Base-by-base conservation (phyloP, 2,329 filamentous ascomycete species). In the Fusarium austroafricanum region DNA sequence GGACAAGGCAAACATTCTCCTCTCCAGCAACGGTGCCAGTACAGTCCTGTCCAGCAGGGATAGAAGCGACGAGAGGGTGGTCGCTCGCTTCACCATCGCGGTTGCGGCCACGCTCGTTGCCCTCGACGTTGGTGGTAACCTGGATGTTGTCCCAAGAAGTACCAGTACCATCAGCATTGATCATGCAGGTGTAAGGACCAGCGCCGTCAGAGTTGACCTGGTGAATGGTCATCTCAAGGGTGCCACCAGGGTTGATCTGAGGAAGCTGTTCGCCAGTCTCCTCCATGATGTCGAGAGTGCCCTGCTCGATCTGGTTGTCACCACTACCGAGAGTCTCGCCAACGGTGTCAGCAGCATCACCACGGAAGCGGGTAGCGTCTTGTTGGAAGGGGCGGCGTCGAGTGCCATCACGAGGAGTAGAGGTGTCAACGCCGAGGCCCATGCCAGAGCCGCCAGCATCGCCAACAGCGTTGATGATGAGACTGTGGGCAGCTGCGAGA, bases 121-220 rank as follows among this genome's bases (percentile, higher is more conserved):
- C 58, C 10, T 12, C 58, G 8, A 61, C 6, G 2, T 61, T 61
- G 3, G 46, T 55, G 1, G 58, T 61, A 3, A 61, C 58, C 0
- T 20, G 18, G 1, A 61, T 61, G 5, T 61, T 33, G 0, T 61
- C 56, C 58, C 58, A 61, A 2, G 58, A 42, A 3, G 29, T 31
- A 14, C 58, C 58, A 10, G 87, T 88, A 56, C 81, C 89, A 58
- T 88, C 87, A 55, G 81, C 77, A 72, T 89, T 89, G 75, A 90
- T 88, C 82, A 87, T 87, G 80, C 88, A 90, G 9, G 80, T 84
- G 78, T 89, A 90, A 3, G 88, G 88, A 12, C 89, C 70, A 3
- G 70, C 70, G 4, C 70, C 70, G 2, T 72, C 70, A 33, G 65
- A 65, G 52, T 72, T 72, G 46, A 72, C 70, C 28, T 72, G 70